These are phyloP conservation scores for Aspergillus cristatus DNA, from an alignment of 495 filamentous ascomycete species.

Conservation along the genomic window DNA sequence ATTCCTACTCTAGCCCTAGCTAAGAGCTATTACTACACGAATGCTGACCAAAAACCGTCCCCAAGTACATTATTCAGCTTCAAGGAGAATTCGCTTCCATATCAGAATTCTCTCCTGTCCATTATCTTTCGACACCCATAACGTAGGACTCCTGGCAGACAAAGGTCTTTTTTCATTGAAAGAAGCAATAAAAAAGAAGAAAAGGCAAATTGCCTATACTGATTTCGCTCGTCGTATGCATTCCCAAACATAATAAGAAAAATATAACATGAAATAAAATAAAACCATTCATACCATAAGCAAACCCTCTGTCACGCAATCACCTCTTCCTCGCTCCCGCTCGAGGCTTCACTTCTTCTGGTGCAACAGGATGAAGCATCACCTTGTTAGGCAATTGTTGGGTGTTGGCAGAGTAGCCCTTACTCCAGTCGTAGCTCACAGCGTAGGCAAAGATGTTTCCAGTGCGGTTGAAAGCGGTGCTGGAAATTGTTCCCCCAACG, in stretches of 20 bases:
- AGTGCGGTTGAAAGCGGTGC: slow-evolving; percentile 64
- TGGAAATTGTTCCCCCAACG: slow-evolving; percentile 70
- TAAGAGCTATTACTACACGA: background rate
- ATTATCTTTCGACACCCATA: too few species aligned
- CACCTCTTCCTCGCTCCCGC: slow-evolving; percentile 62
- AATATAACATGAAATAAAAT: background rate
- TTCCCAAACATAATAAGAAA: slow-evolving; percentile 5
- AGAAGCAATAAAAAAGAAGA: background rate
- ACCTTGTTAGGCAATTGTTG: slow-evolving; percentile 67
- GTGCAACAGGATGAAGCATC: slow-evolving; percentile 70
- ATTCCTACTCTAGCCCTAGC: too few species aligned
- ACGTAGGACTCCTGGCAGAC: too few species aligned
- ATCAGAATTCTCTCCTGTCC: too few species aligned
- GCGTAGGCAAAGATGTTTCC: slow-evolving; percentile 85
- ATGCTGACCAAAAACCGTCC: background rate
- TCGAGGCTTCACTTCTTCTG: slow-evolving; percentile 75
- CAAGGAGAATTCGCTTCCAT: too few species aligned
- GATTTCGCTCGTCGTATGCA: slow-evolving; percentile 1
- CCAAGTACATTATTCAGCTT: background rate
- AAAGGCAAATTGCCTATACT: background rate
- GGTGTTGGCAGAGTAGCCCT: slow-evolving; percentile 69
- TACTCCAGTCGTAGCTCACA: slow-evolving; percentile 91
- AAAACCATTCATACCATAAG: background rate
- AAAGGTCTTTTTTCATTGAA: too few species aligned
- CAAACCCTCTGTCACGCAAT: background rate